Percentiles rank a stretch among this genome's conserved stretches.
Conservation (phyloP, 2,329 filamentous ascomycete genomes). For the Aspergillus bombycis region DNA sequence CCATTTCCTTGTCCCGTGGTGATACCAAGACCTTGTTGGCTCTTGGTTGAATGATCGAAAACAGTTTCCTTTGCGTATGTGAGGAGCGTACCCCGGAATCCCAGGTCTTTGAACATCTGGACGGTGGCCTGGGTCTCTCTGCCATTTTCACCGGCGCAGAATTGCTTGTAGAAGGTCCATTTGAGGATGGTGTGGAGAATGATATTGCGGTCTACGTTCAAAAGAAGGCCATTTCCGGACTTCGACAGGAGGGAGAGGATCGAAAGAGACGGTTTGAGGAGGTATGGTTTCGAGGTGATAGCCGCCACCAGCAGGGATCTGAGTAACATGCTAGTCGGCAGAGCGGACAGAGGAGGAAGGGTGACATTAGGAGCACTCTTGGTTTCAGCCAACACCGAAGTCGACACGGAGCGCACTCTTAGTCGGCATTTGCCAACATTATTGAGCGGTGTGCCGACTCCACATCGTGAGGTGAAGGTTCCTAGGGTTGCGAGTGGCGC, state of each 20-base stretch:
- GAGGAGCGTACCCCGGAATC: conserved; percentile 81
- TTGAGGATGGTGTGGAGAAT: conserved; percentile 72
- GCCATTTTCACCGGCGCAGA: conserved; percentile 79
- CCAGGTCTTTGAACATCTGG: conserved; percentile 67
- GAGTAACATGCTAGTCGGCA: conserved; percentile 42
- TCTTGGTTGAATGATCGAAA: conserved; percentile 46
- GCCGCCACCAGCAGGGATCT: conserved; percentile 50
- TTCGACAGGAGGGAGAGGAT: conserved; percentile 69
- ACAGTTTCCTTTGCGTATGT: conserved; percentile 84
- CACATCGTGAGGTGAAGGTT: not conserved
- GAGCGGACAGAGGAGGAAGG: conserved; percentile 27
- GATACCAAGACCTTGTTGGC: conserved; percentile 21
- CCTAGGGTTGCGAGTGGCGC: not conserved
- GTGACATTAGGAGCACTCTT: conserved; percentile 8
- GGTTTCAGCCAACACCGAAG: conserved; percentile 18
- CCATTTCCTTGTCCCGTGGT: not conserved
- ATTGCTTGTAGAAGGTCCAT: conserved; percentile 73
- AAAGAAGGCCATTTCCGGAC: conserved; percentile 51
- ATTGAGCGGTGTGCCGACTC: not conserved
- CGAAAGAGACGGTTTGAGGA: conserved; percentile 70
- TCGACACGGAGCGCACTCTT: conserved; percentile 22
- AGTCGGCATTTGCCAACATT: not conserved
- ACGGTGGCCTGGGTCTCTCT: conserved; percentile 69
- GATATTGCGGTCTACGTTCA: conserved; percentile 76
- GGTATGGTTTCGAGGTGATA: conserved; percentile 54